These are phyloP conservation scores for Umbelopsis sp. DNA, from an alignment of 192 early-diverging fungal species.

Conservation along the genomic window DNA sequence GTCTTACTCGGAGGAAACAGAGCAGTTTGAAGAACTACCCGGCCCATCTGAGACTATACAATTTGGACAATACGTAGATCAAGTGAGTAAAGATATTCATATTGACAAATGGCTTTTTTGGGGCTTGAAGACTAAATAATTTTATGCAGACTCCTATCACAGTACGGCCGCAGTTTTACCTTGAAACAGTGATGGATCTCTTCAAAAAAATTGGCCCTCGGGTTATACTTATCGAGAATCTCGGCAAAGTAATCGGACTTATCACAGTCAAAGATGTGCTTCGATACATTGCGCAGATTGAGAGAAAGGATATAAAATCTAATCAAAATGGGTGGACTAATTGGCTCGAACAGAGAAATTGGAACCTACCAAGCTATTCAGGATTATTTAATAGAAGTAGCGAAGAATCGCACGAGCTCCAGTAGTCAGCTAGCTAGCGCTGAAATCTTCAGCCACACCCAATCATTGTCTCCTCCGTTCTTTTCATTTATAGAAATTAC, in stretches of 20 bases:
- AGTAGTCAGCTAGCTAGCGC: not conserved
- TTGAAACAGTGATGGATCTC: slow-evolving; percentile 79
- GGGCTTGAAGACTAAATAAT: slow-evolving; percentile 27
- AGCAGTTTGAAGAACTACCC: slow-evolving; percentile 27
- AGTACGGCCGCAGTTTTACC: slow-evolving; percentile 66
- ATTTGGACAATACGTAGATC: slow-evolving; percentile 59
- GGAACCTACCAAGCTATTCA: slow-evolving; percentile 5
- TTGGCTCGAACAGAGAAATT: slow-evolving; percentile 5
- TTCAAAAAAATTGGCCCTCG: slow-evolving; percentile 78
- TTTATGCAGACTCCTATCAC: slow-evolving; percentile 68
- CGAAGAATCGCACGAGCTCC: slow-evolving; percentile 8
- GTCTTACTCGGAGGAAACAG: slow-evolving; percentile 2
- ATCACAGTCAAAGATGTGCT: slow-evolving; percentile 81
- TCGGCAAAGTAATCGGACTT: slow-evolving; percentile 65
- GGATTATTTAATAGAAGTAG: slow-evolving; percentile 10
- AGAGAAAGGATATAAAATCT: slow-evolving; percentile 37
- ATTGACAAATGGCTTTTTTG: not conserved
- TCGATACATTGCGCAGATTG: slow-evolving; percentile 56
- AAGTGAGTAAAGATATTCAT: slow-evolving; percentile 34
- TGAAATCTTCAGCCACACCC: no score
- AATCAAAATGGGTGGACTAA: slow-evolving; percentile 13
- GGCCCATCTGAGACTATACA: slow-evolving; percentile 48
- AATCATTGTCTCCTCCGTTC: not conserved
- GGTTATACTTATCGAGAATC: slow-evolving; percentile 67
- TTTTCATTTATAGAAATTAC: not conserved